Evolutionary conservation across 2,329 filamentous ascomycete genomes (phyloP).

Genomic region (Exophiala spinifera): DNA sequence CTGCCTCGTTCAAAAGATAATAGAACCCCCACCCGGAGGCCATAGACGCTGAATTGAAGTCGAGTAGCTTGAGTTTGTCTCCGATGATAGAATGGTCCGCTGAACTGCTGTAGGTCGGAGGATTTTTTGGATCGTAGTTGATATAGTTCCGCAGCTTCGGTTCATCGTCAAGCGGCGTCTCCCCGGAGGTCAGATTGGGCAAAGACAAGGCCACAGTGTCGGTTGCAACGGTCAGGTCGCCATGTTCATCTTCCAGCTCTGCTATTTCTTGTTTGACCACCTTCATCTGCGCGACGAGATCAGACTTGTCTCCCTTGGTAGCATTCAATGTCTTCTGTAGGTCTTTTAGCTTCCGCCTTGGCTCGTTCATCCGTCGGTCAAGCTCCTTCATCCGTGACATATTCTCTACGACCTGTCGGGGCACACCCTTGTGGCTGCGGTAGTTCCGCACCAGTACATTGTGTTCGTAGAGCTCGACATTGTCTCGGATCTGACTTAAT

Average conservation of each 20-base stretch:
- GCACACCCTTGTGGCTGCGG: conserved; percentile 49
- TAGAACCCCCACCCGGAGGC: conserved; percentile 97
- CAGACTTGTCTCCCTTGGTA: conserved; percentile 31
- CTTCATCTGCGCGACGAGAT: conserved; percentile 21
- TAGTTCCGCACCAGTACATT: conserved; percentile 90
- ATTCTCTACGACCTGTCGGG: conserved; percentile 49
- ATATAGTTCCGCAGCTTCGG: conserved; percentile 62
- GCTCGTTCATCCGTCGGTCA: conserved; percentile 39
- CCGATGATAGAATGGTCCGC: conserved; percentile 85
- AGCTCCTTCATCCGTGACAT: conserved; percentile 39
- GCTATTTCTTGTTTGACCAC: conserved; percentile 27
- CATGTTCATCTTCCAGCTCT: conserved; percentile 33
- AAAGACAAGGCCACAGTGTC: conserved; percentile 67
- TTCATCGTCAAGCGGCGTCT: conserved; percentile 66
- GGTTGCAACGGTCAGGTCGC: conserved; percentile 11
- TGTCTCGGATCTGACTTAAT: conserved; percentile 84
- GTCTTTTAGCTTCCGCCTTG: conserved; percentile 44
- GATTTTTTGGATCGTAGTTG: conserved; percentile 61
- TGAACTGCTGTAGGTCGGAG: conserved; percentile 33
- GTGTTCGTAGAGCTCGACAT: conserved; percentile 72
- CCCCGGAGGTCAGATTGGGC: conserved; percentile 77
- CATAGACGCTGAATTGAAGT: conserved; percentile 78
- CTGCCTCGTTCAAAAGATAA: conserved; percentile 86
- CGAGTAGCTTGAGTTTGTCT: conserved; percentile 78
- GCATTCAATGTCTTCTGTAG: conserved; percentile 42